Conservation (phyloP, 2,329 filamentous ascomycete species). For the Tolypocladium sp. region DNA sequence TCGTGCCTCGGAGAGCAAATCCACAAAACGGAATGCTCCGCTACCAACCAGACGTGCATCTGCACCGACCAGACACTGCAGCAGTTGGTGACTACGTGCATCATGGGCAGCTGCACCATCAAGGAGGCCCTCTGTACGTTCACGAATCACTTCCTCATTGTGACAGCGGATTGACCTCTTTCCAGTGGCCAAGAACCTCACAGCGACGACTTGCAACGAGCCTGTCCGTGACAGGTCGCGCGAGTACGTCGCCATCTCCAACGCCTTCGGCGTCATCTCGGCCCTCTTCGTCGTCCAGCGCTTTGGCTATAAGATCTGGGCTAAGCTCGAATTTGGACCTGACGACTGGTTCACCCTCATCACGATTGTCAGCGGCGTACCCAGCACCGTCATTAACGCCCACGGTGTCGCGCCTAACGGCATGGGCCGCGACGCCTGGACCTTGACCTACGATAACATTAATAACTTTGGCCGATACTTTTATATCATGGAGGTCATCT, state of each 20-base stretch:
- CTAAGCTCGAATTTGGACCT: slow-evolving; percentile 23
- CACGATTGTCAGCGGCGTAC: slow-evolving; percentile 16
- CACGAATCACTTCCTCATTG: background rate
- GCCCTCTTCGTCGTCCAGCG: slow-evolving; percentile 32
- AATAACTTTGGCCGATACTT: slow-evolving; percentile 33
- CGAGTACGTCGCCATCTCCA: slow-evolving; percentile 22
- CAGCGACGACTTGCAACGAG: slow-evolving; percentile 8
- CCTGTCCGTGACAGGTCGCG: slow-evolving; percentile 20
- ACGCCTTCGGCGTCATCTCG: slow-evolving; percentile 23
- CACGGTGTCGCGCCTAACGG: slow-evolving; percentile 27
- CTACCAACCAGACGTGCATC: slow-evolving; percentile 18
- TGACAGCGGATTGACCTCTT: background rate
- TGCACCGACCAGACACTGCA: slow-evolving; percentile 19
- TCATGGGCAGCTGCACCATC: slow-evolving; percentile 17
- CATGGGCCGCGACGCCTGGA: slow-evolving; percentile 43
- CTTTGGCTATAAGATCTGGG: slow-evolving; percentile 23
- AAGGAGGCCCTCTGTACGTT: slow-evolving; percentile 21
- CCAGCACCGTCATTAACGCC: slow-evolving; percentile 20
- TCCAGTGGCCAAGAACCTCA: slow-evolving; percentile 16
- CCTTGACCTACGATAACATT: slow-evolving; percentile 28
- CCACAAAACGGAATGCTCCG: slow-evolving; percentile 14
- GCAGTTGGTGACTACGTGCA: slow-evolving; percentile 15
- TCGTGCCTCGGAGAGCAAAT: slow-evolving; percentile 15
- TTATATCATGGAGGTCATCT: slow-evolving; percentile 32
- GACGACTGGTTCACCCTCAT: slow-evolving; percentile 28